phyloP scores from a whole-genome alignment of 2,329 filamentous ascomycete genomes.

The Cryphonectria parasitica region DNA sequence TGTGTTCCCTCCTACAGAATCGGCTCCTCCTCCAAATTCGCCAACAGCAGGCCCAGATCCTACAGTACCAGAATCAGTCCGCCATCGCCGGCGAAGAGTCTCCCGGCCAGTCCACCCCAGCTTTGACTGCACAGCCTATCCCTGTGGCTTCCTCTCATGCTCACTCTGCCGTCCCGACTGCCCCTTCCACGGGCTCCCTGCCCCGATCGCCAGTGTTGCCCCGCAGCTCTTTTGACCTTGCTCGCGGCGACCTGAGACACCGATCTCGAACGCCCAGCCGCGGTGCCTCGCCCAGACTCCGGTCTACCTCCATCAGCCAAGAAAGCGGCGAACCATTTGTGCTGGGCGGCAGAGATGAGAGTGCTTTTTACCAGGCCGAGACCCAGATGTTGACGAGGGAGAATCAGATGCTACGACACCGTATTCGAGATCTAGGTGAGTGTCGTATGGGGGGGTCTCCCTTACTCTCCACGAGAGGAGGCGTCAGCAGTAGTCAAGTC shows the following conservation, averaged over 20 bases:
- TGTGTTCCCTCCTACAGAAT: slow-evolving; percentile 53
- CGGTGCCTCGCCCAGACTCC: slow-evolving; percentile 59
- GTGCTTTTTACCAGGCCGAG: slow-evolving; percentile 80
- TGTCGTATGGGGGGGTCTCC: not conserved
- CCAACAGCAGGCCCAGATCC: slow-evolving; percentile 72
- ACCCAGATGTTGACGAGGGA: slow-evolving; percentile 77
- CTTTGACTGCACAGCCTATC: slow-evolving; percentile 26
- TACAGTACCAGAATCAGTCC: slow-evolving; percentile 57
- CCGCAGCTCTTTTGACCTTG: slow-evolving; percentile 63
- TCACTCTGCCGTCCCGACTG: slow-evolving; percentile 41
- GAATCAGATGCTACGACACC: slow-evolving; percentile 80
- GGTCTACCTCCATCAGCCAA: slow-evolving; percentile 61
- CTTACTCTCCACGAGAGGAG: too few relatives aligned
- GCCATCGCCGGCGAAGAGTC: slow-evolving; percentile 45
- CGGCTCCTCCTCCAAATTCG: slow-evolving; percentile 78
- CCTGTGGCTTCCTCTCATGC: slow-evolving; percentile 38
- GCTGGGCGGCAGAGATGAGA: slow-evolving; percentile 71
- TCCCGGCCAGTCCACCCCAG: slow-evolving; percentile 34
- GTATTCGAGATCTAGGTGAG: slow-evolving; percentile 74
- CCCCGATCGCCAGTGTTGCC: slow-evolving; percentile 56
- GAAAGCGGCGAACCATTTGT: slow-evolving; percentile 63
- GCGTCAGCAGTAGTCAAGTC: not conserved
- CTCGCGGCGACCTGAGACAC: slow-evolving; percentile 58
- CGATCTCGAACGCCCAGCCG: slow-evolving; percentile 64
- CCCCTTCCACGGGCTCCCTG: slow-evolving; percentile 47